Percentiles rank a stretch among this genome's conserved stretches.
phyloP scores from a whole-genome alignment of 441 rosid species.

The Melastoma candidum region DNA sequence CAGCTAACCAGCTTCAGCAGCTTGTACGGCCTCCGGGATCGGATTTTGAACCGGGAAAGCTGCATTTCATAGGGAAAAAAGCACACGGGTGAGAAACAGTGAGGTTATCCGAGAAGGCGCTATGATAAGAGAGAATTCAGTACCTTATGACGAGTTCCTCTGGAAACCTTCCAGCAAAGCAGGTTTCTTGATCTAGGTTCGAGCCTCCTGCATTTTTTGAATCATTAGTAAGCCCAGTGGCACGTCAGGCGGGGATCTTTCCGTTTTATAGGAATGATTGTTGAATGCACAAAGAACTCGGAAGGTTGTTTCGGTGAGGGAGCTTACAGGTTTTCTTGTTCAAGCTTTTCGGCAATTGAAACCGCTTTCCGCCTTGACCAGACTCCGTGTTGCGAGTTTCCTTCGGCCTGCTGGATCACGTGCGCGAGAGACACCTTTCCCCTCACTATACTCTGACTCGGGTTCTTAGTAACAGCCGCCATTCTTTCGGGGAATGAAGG shows the following conservation, averaged over 20 bases:
- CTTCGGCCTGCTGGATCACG: slow-evolving; percentile 92
- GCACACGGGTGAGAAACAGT: too few species aligned
- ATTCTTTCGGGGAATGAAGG: slow-evolving; percentile 39
- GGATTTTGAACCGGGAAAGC: slow-evolving; percentile 67
- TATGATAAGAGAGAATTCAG: slow-evolving; percentile 4
- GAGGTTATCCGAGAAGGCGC: neutral
- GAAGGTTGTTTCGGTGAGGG: too few species aligned
- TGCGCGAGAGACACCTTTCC: slow-evolving; percentile 88
- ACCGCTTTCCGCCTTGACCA: slow-evolving; percentile 90
- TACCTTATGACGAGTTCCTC: slow-evolving; percentile 72
- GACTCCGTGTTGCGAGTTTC: slow-evolving; percentile 47
- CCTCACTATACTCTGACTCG: slow-evolving; percentile 77
- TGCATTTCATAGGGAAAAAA: slow-evolving; percentile 16
- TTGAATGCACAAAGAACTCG: too few species aligned
- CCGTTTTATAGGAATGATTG: neutral
- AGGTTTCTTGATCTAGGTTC: slow-evolving; percentile 85
- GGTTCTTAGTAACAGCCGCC: slow-evolving; percentile 45
- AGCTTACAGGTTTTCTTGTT: slow-evolving; percentile 93
- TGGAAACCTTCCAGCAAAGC: slow-evolving; percentile 88
- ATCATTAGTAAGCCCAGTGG: neutral
- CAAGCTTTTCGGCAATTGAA: slow-evolving; percentile 97
- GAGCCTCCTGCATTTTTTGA: slow-evolving; percentile 57
- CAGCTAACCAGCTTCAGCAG: slow-evolving; percentile 76
- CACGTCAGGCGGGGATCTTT: neutral
- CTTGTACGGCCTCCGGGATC: slow-evolving; percentile 48